Evolutionary conservation across 768 basidiomycete species (phyloP), one percentile per base, ranked within the genome.

Genomic region (Termitomyces heimii): DNA sequence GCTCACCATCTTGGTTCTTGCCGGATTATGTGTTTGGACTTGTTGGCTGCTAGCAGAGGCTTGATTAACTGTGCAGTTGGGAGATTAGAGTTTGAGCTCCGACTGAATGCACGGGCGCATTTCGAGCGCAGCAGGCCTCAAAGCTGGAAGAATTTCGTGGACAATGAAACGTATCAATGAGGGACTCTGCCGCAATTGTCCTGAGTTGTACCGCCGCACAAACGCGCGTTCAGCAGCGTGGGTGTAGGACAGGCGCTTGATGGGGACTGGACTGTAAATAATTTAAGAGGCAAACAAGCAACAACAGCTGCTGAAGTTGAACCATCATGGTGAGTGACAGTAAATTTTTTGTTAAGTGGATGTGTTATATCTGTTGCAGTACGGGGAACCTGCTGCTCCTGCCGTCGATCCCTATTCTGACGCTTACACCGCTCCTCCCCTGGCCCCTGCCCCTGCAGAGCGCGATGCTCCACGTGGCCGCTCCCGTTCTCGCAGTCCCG

Each of bases 1-100:
- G 76, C 88, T 86, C 81, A 90, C 89, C 89, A 91, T 91, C 80
- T 84, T 86, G 79, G 79, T 76, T 79, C 76, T 83, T 82, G 78
- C 78, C 77, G 77, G 73, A 72, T 71, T 72, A 68, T 74, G 73
- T 80, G 75, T 77, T 77, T 75, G 75, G 72, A 70, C 68, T 66
- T 73, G 76, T 79, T 75, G 74, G 67, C 63, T 59, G 57, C 56
- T 52, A 32, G 58, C 62, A 54, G 67, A 79, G 84, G 83, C 83
- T 85, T 78, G 79, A 76, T 77, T 58, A 84, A 83, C 85, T 89
- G 73, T 86, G 78, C 76, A 88, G 82, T 69, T 74, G 53, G 53
- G 56, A 63, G 66, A 73, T 68, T 70, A 68, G 54, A 64, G 71
- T 78, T 81, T 54, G 62, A 66, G 45, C 75, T 79, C 78, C 78